Evolutionary conservation across 345 rosid genomes (phyloP), one percentile per base, ranked within the genome.

Genomic region (Rhodamnia rubescens): DNA sequence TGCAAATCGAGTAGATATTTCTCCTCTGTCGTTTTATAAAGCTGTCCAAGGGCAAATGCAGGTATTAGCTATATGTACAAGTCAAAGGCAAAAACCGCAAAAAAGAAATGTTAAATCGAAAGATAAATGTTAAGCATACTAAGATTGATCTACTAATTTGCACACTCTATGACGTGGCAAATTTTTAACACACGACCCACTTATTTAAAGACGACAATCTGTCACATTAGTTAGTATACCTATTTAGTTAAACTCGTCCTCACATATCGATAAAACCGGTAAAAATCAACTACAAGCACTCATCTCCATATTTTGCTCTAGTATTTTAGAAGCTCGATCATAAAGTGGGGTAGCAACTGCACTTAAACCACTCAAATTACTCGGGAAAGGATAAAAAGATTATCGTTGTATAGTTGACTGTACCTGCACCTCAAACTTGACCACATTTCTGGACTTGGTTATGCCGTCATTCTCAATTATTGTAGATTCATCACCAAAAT

Each of bases 401-500:
- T 69, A 24, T 69, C 26, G 22, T 13, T 18, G 83, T 36, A 27
- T 58, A 8, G 11, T 54, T 69, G 49, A 53, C 54, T 57, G 85
- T 93, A 96, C 99, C 99, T 97, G 99, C 86, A 96, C 94, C 90
- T 96, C 98, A 86, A 97, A 96, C 93, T 96, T 96, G 87, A 97
- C 93, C 50, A 97, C 93, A 88, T 95, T 94, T 14, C 92, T 92
- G 53, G 93, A 85, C 90, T 89, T 92, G 24, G 55, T 82, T 81
- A 88, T 87, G 50, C 94, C 89, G 58, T 93, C 95, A 69, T 91
- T 95, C 90, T 93, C 99, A 53, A 92, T 87, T 57, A 94, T 93
- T 83, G 93, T 83, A 83, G 91, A 89, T 69, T 94, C 96, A 50
- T 92, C 98, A 69, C 98, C 98, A 84, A 96, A 93, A 87, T 91